These are phyloP conservation scores for Gremmenia infestans DNA, from an alignment of 2,329 filamentous ascomycete genomes.

Conservation along the genomic window DNA sequence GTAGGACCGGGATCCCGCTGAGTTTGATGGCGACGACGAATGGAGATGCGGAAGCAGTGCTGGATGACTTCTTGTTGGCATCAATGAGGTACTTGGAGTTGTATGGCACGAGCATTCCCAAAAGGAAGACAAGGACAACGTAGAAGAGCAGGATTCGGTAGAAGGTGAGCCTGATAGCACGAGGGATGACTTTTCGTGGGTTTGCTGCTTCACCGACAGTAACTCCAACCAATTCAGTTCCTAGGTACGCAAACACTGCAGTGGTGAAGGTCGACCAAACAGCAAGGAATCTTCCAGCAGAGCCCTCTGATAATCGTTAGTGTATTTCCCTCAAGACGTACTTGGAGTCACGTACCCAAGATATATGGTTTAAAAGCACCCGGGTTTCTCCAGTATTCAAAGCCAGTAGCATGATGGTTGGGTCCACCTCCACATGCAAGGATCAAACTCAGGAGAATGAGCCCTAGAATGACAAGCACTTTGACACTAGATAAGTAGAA, in stretches of 20 bases:
- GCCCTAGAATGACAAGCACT: slow-evolving; percentile 58
- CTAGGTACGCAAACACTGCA: slow-evolving; percentile 59
- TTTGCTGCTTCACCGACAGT: slow-evolving; percentile 62
- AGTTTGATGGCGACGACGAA: slow-evolving; percentile 57
- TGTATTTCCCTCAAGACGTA: background rate
- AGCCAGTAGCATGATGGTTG: slow-evolving; percentile 46
- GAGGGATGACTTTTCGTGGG: slow-evolving; percentile 61
- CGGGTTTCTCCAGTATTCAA: slow-evolving; percentile 44
- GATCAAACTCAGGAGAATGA: slow-evolving; percentile 61
- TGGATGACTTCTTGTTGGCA: slow-evolving; percentile 41
- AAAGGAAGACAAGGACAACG: slow-evolving; percentile 54
- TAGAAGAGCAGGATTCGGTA: slow-evolving; percentile 61
- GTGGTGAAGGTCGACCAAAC: slow-evolving; percentile 47
- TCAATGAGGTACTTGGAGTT: slow-evolving; percentile 54
- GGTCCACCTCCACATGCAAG: slow-evolving; percentile 62
- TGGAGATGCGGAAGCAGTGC: slow-evolving; percentile 44
- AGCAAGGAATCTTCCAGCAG: slow-evolving; percentile 50
- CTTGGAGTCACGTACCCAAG: slow-evolving; percentile 40
- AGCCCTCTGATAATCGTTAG: background rate
- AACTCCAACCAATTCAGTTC: slow-evolving; percentile 56
- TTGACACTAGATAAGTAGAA: slow-evolving; percentile 63
- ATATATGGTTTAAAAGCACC: slow-evolving; percentile 40
- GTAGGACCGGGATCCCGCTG: slow-evolving; percentile 57
- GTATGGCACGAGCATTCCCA: slow-evolving; percentile 60
- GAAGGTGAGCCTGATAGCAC: slow-evolving; percentile 57